Evolutionary conservation across 495 filamentous ascomycete species (phyloP).

Genomic region (Trichoderma asperelloides): DNA sequence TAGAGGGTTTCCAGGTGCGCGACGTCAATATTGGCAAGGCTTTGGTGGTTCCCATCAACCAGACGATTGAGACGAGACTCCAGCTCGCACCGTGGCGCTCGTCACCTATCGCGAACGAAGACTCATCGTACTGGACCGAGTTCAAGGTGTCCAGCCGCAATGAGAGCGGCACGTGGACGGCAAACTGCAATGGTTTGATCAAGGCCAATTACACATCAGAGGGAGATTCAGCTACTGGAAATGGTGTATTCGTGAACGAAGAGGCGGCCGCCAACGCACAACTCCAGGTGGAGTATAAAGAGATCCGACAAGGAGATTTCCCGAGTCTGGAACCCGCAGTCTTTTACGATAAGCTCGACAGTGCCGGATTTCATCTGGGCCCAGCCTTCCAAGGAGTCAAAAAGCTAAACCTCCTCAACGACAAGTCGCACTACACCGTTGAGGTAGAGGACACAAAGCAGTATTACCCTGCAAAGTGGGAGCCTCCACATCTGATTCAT

Average conservation of each 20-base stretch:
- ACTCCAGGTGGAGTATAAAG: not conserved
- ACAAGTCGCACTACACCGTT: not conserved
- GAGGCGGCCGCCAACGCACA: not conserved
- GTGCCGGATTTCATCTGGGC: constrained; percentile 16
- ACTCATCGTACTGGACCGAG: not conserved
- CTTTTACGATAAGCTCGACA: constrained; percentile 13
- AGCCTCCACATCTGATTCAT: constrained; percentile 27
- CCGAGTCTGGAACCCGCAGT: not conserved
- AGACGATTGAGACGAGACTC: constrained; percentile 13
- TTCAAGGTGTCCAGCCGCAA: not conserved
- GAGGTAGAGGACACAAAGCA: constrained; percentile 17
- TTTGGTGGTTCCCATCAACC: constrained; percentile 24
- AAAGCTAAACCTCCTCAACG: not conserved
- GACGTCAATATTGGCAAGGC: constrained; percentile 22
- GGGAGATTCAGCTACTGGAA: not conserved
- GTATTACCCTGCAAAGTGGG: constrained; percentile 22
- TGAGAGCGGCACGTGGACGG: not conserved
- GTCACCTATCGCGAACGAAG: not conserved
- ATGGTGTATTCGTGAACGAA: not conserved
- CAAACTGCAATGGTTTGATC: not conserved
- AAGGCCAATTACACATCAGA: not conserved
- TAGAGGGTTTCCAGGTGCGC: constrained; percentile 17
- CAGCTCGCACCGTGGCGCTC: not conserved
- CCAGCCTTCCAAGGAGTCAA: constrained; percentile 9
- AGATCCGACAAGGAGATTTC: not conserved